Evolutionary conservation across 1,139 yeast species (phyloP).

Genomic region (Petasospora fabianii): DNA sequence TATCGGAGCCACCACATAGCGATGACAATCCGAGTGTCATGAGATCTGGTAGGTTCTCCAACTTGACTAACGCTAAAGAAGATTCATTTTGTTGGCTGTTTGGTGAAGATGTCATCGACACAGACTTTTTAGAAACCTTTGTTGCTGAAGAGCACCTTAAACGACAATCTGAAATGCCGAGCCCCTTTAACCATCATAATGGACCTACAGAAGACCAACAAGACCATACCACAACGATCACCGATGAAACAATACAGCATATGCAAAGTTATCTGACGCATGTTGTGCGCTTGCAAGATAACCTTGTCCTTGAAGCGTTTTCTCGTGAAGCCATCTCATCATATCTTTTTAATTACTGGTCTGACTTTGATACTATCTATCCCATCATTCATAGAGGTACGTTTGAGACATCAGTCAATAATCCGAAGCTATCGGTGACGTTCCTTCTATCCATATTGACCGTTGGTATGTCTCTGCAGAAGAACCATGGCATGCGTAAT

Average conservation of each 20-base stretch:
- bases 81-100: conserved; percentile 27
- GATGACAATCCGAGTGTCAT: not conserved
- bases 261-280: no score
- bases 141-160: not conserved
- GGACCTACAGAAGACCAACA: no score
- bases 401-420: conserved; percentile 19
- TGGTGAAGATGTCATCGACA: conserved; percentile 14
- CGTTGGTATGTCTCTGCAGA: conserved; percentile 31
- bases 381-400: conserved; percentile 33
- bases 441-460: conserved; percentile 24
- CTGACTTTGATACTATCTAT: conserved; percentile 28
- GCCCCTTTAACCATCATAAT: no score
- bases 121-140: no score
- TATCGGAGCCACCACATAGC: not conserved
- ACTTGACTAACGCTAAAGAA: conserved; percentile 16
- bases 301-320: no score
- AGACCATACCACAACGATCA: no score
- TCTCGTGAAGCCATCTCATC: conserved; percentile 7
- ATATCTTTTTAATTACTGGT: conserved; percentile 28
- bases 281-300: no score
- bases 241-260: not conserved
- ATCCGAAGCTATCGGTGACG: conserved; percentile 15
- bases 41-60: conserved; percentile 14
- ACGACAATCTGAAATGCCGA: not conserved
- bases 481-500: no score